phyloP scores from a whole-genome alignment of 2,329 filamentous ascomycete species.

The Diaporthe eres region DNA sequence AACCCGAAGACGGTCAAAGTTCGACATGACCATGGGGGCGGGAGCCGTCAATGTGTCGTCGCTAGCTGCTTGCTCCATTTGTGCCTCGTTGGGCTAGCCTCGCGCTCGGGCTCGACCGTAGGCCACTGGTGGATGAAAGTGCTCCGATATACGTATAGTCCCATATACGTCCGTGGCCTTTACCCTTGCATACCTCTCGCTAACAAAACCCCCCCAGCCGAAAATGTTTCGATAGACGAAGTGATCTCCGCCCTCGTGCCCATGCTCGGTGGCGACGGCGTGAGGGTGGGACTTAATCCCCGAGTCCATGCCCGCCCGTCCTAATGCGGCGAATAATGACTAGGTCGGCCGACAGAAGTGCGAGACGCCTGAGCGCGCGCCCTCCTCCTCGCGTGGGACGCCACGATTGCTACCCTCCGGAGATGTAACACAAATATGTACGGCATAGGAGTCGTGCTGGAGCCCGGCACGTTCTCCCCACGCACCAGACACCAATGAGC shows the following conservation, averaged over 20 bases:
- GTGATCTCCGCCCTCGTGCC: neutral
- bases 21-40: neutral
- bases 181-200: slow-evolving; percentile 1
- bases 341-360: neutral
- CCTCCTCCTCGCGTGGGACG: neutral
- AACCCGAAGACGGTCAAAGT: neutral
- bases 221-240: slow-evolving; percentile 11
- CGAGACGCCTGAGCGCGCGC: neutral
- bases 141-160: neutral
- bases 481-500: neutral
- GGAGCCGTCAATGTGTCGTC: neutral
- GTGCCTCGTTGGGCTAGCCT: slow-evolving; percentile 10
- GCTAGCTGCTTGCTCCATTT: slow-evolving; percentile 1
- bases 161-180: neutral
- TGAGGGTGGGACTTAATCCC: neutral
- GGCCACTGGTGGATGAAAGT: neutral
- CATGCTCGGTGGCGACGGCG: neutral
- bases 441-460: neutral
- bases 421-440: neutral
- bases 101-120: neutral
- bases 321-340: neutral
- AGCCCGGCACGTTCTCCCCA: neutral
- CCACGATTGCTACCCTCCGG: neutral
- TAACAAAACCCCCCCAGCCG: neutral
- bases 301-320: neutral